phyloP scores from a whole-genome alignment of 208 protist species.

The Leishmania guyanensis region DNA sequence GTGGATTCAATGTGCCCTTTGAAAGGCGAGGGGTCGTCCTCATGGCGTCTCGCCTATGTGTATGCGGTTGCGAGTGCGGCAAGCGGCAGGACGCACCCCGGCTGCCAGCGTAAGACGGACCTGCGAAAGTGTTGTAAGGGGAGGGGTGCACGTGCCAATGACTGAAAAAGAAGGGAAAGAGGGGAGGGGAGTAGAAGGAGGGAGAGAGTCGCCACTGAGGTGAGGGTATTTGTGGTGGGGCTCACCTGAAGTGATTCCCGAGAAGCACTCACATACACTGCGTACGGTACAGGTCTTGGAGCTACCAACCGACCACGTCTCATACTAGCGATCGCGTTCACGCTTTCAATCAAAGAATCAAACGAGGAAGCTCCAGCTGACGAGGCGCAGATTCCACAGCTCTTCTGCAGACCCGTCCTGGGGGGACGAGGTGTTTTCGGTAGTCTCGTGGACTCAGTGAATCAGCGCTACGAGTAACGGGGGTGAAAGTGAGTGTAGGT shows the following conservation, averaged over 20 bases:
- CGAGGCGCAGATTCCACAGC: too few relatives aligned
- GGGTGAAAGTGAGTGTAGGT: too few relatives aligned
- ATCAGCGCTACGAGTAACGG: too few relatives aligned
- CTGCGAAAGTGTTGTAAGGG: background rate
- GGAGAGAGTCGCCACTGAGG: background rate
- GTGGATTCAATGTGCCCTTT: background rate
- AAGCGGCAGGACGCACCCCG: background rate
- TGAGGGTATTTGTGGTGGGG: background rate
- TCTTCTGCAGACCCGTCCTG: too few relatives aligned
- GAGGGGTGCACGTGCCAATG: background rate
- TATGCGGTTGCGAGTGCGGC: background rate
- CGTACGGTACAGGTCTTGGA: background rate
- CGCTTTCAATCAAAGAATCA: background rate
- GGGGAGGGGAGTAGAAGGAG: background rate
- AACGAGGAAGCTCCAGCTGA: too few relatives aligned
- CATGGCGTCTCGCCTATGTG: background rate
- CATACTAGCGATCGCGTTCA: background rate
- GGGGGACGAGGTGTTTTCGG: too few relatives aligned
- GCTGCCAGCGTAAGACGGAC: background rate
- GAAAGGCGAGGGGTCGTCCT: background rate
- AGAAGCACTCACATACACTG: background rate
- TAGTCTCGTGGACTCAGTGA: too few relatives aligned
- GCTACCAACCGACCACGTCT: background rate
- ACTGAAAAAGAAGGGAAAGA: background rate
- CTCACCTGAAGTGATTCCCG: background rate